Base-by-base conservation (phyloP, 2,329 filamentous ascomycete genomes). In the Drechslerella stenobrocha region DNA sequence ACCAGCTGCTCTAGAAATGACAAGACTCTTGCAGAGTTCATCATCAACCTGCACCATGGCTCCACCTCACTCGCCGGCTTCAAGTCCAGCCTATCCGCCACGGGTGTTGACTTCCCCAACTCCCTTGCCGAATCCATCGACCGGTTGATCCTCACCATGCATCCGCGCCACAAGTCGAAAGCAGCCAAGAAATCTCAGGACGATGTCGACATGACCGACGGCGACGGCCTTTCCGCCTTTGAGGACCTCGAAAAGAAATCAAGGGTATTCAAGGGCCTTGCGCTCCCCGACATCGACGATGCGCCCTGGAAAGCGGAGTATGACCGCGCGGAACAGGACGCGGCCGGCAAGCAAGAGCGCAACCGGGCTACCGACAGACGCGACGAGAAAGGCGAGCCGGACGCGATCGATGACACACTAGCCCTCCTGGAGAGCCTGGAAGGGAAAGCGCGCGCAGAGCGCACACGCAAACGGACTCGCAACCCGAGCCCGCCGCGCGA, bases 11-110 rank as follows among this genome's bases (percentile, higher is more conserved):
- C 18, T 32, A 63, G 63, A 73, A 88, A 84, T 75, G 91, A 98
- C 78, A 96, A 95, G 78, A 96, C 90, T 3, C 84, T 98, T 23
- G 91, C 93, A 72, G 93, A 98, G 77, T 98, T 96, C 75, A 85
- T 98, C 74, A 96, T 98, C 75, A 88, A 88, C 69, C 88, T 96
- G 75, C 89, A 95, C 73, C 78, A 87, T 75, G 84, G 91, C 81
- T 88, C 85, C 79, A 81, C 80, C 52, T 82, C 82, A 24, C 80
- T 89, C 59, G 77, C 81, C 52, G 85, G 88, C 24, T 98, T 97
- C 79, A 88, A 88, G 78, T 79, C 80, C 71, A 84, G 84, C 74
- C 81, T 97, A 71, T 83, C 86, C 71, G 83, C 81, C 26, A 85
- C 95, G 77, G 89, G 88, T 57, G 89, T 87, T 70, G 90, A 87